phyloP scores from a whole-genome alignment of 2,329 filamentous ascomycete species.

The Dactylellina haptotyla region DNA sequence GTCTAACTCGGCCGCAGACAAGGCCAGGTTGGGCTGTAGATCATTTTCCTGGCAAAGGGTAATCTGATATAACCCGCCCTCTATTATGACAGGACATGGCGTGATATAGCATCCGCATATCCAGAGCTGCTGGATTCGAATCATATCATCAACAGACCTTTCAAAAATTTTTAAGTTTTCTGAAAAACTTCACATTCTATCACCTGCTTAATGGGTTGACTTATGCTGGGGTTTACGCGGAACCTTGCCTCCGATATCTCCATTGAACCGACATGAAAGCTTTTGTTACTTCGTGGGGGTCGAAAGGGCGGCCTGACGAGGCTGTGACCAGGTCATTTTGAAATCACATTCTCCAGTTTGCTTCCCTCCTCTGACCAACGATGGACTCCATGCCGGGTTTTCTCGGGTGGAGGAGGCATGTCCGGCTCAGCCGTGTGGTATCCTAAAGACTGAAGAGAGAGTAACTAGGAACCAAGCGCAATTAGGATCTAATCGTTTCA shows the following conservation, averaged over 20 bases:
- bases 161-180: neutral
- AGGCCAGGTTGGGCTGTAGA: slow-evolving; percentile 18
- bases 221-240: neutral
- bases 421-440: slow-evolving; percentile 35
- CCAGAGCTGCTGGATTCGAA: neutral
- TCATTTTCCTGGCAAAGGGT: slow-evolving; percentile 29
- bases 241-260: slow-evolving; percentile 3
- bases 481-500: no score
- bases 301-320: slow-evolving; percentile 34
- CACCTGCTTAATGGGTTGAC: neutral
- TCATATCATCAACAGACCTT: neutral
- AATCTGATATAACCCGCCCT: slow-evolving; percentile 35
- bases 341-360: neutral
- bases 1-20: neutral
- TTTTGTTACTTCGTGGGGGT: slow-evolving; percentile 4
- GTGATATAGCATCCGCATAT: slow-evolving; percentile 26
- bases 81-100: slow-evolving; percentile 42
- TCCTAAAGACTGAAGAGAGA: no score
- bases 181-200: neutral
- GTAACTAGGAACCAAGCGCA: no score
- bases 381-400: slow-evolving; percentile 13
- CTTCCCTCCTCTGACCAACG: neutral
- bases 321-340: slow-evolving; percentile 15
- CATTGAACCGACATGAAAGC: neutral
- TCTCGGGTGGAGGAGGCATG: slow-evolving; percentile 20